Evolutionary conservation across 345 rosid genomes (phyloP), one percentile per base, ranked within the genome.

Genomic region (Eucalyptus caleyi): DNA sequence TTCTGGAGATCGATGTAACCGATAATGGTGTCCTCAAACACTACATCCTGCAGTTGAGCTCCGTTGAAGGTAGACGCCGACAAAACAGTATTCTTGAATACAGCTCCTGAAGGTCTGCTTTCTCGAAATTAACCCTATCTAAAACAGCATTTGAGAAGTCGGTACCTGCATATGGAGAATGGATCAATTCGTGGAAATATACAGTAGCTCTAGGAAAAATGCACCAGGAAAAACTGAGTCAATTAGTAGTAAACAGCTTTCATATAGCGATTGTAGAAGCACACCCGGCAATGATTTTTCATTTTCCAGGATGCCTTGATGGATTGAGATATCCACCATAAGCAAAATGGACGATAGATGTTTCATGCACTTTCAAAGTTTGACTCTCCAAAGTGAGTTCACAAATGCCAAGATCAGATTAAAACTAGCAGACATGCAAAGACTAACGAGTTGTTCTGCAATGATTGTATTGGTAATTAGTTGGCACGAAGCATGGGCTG

Each of bases 81-180:
- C 87, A 97, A 90, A 15, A 97, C 94, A 5, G 99, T 86, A 92
- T 97, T 97, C 94, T 77, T 96, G 85, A 97, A 97, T 87, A 95
- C 92, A 16, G 96, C 98, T 90, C 99, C 99, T 93, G 91, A 44
- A 97, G 95, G 93, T 96, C 89, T 2, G 98, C 97, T 89, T 97
- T 97, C 88, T 72, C 93, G 26, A 98, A 97, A 80, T 95, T 96
- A 18, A 98, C 99, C 47, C 99, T 93, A 87, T 98, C 99, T 27
- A 98, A 49, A 62, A 98, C 99, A 53, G 99, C 98, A 92, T 98
- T 95, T 0, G 97, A 92, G 94, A 97, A 98, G 94, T 98, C 91
- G 34, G 92, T 94, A 50, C 98, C 99, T 97, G 94, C 91, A 93
- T 54, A 69, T 9, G 56, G 85, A 82, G 47, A 77, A 40, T 23